phyloP scores from a whole-genome alignment of 75 land plant genomes.

The Larix kaempferi region DNA sequence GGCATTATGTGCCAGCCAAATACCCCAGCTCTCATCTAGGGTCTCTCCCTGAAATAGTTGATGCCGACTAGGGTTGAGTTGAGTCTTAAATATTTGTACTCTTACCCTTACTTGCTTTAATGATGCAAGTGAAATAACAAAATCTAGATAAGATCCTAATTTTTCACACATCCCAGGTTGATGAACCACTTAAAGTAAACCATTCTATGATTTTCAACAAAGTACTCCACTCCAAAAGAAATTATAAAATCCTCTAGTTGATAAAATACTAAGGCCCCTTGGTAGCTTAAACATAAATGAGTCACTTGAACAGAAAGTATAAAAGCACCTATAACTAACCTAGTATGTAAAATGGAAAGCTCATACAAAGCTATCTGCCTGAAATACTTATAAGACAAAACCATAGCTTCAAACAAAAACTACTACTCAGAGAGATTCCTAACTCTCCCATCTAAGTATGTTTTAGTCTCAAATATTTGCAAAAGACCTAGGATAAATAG shows the following conservation, averaged over 20 bases:
- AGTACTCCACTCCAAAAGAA: neutral
- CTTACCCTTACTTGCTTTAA: neutral
- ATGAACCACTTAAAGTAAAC: neutral
- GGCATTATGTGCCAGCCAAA: no score
- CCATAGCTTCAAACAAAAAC: neutral
- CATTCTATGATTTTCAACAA: neutral
- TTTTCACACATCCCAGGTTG: neutral
- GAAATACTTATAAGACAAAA: neutral
- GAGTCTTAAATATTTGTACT: no score
- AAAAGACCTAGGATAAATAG: slow-evolving; percentile 10
- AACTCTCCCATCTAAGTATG: slow-evolving; percentile 3
- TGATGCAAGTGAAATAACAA: neutral
- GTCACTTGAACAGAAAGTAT: neutral
- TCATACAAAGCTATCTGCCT: slow-evolving; percentile 5
- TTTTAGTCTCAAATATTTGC: slow-evolving; percentile 2
- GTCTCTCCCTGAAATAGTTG: no score
- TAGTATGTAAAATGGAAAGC: slow-evolving; percentile 5
- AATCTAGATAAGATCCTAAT: neutral
- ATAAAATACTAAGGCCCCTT: neutral
- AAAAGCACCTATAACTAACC: neutral
- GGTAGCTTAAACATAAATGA: neutral
- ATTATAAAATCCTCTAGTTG: neutral
- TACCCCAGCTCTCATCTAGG: no score
- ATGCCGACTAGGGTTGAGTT: no score
- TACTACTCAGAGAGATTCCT: slow-evolving; percentile 8